Conservation (phyloP, 352 stramenopile species). For the Lagenidium giganteum region DNA sequence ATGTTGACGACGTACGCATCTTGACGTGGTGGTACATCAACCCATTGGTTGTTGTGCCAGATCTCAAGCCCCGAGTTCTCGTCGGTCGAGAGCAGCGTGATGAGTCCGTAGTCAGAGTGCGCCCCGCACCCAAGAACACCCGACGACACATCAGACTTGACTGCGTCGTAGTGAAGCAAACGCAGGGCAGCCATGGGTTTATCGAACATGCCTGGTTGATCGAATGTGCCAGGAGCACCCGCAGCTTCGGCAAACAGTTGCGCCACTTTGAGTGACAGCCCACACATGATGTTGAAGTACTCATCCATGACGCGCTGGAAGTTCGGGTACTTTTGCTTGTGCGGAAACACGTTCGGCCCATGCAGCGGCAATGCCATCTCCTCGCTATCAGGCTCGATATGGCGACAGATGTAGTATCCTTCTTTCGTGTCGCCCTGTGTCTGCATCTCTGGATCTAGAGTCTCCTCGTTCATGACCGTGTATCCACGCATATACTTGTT, state of each 20-base stretch:
- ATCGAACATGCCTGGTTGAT: slow-evolving; percentile 52
- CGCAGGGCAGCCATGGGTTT: slow-evolving; percentile 77
- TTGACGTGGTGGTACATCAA: slow-evolving; percentile 46
- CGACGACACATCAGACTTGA: slow-evolving; percentile 48
- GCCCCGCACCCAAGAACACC: slow-evolving; percentile 74
- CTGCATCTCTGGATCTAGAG: slow-evolving; percentile 51
- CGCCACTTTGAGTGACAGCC: slow-evolving; percentile 41
- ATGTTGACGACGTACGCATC: slow-evolving; percentile 72
- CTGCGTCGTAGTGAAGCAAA: slow-evolving; percentile 68
- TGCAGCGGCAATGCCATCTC: slow-evolving; percentile 60
- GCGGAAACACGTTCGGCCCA: slow-evolving; percentile 60
- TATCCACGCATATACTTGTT: slow-evolving; percentile 74
- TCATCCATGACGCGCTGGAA: slow-evolving; percentile 44
- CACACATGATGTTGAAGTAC: slow-evolving; percentile 49
- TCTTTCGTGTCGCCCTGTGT: slow-evolving; percentile 67
- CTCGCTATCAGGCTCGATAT: slow-evolving; percentile 40
- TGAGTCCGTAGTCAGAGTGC: slow-evolving; percentile 69
- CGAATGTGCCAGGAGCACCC: slow-evolving; percentile 40
- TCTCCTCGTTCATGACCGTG: slow-evolving; percentile 71
- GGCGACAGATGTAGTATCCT: slow-evolving; percentile 74
- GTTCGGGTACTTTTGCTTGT: slow-evolving; percentile 27
- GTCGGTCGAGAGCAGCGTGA: slow-evolving; percentile 68
- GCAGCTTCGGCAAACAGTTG: slow-evolving; percentile 54
- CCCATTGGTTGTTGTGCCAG: slow-evolving; percentile 40
- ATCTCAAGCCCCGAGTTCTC: slow-evolving; percentile 54